Percentiles rank a stretch among this genome's conserved stretches.
These are phyloP conservation scores for Physcia stellaris DNA, from an alignment of 495 filamentous ascomycete genomes.

Conservation along the genomic window DNA sequence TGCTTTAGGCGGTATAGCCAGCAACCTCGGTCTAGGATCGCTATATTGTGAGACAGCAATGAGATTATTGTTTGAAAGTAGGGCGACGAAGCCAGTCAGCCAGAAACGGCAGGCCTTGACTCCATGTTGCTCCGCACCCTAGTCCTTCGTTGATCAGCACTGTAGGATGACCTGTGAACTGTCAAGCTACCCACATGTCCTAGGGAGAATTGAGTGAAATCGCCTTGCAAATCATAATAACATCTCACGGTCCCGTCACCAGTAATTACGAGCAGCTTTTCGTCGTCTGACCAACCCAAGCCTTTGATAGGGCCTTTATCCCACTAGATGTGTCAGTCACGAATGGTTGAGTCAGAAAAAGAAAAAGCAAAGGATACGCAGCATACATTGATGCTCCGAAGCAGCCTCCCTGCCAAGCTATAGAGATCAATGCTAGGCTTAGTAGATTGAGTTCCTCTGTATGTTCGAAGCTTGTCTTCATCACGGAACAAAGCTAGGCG, in stretches of 20 bases:
- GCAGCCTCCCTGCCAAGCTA: constrained; percentile 76
- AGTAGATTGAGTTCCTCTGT: constrained; percentile 52
- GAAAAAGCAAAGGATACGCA: constrained; percentile 5
- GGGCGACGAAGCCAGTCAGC: constrained; percentile 80
- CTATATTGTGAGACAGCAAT: constrained; percentile 79
- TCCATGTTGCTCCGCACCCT: constrained; percentile 75
- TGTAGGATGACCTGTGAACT: neutral
- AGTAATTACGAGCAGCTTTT: constrained; percentile 79
- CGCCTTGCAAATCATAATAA: constrained; percentile 82
- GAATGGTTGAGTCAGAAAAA: neutral
- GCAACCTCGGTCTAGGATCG: constrained; percentile 74
- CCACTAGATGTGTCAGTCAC: constrained; percentile 44
- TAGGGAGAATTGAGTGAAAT: constrained; percentile 92
- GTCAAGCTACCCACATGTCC: constrained; percentile 47
- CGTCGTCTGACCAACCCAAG: constrained; percentile 93
- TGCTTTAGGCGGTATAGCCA: constrained; percentile 65
- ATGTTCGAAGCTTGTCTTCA: constrained; percentile 67
- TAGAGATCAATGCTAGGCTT: constrained; percentile 90
- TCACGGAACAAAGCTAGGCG: constrained; percentile 71
- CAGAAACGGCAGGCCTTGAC: constrained; percentile 85
- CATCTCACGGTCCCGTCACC: constrained; percentile 83
- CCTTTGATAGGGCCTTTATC: constrained; percentile 82
- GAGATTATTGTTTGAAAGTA: constrained; percentile 77
- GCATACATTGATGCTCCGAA: constrained; percentile 53
- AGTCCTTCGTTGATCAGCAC: constrained; percentile 15